These are phyloP conservation scores for Aphelidium insulamus DNA, from an alignment of 371 early-diverging fungal species.

Conservation along the genomic window DNA sequence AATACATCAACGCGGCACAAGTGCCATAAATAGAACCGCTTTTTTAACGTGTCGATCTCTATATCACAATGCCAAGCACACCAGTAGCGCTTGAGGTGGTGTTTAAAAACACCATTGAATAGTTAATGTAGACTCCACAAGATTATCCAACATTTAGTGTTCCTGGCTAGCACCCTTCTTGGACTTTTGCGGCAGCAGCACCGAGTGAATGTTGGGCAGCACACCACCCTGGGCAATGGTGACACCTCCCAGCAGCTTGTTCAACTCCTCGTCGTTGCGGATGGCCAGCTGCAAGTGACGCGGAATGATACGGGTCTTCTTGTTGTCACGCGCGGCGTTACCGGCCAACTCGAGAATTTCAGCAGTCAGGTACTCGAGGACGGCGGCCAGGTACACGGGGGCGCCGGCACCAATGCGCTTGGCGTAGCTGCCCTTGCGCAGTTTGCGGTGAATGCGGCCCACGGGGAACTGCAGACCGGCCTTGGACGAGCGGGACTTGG, in stretches of 20 bases:
- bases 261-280: constrained; percentile 89
- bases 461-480: constrained; percentile 89
- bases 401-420: constrained; percentile 85
- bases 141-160: no score
- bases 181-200: constrained; percentile 40
- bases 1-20: no score
- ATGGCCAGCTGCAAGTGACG: constrained; percentile 78
- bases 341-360: constrained; percentile 92
- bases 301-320: constrained; percentile 83
- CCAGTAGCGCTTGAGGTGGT: no score
- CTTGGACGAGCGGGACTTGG: constrained; percentile 51
- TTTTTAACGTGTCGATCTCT: no score
- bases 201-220: constrained; percentile 52
- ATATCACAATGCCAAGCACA: no score
- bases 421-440: constrained; percentile 87
- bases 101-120: no score
- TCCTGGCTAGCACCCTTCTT: constrained; percentile 48
- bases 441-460: constrained; percentile 86
- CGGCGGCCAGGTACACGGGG: constrained; percentile 85
- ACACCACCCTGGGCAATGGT: constrained; percentile 80
- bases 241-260: constrained; percentile 75
- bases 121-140: no score
- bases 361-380: constrained; percentile 86
- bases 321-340: constrained; percentile 88
- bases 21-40: no score